Evolutionary conservation across 768 basidiomycete species (phyloP).

Genomic region (Pluteus cervinus): DNA sequence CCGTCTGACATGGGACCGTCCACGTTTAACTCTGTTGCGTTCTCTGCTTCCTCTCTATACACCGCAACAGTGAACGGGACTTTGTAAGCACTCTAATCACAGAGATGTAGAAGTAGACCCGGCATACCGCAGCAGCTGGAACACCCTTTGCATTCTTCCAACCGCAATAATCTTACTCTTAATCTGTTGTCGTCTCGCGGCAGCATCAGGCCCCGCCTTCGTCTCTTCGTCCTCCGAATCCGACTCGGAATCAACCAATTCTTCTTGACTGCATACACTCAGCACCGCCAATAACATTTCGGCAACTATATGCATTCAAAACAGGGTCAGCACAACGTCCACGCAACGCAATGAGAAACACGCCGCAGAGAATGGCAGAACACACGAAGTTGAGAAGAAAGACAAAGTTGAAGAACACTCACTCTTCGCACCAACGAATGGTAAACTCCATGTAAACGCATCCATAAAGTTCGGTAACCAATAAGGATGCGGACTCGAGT

Average conservation of each 20-base stretch:
- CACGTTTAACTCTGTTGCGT: constrained; percentile 56
- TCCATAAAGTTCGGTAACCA: constrained; percentile 98
- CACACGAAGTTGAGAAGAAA: no score
- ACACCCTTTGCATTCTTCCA: constrained; percentile 85
- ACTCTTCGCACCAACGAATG: constrained; percentile 98
- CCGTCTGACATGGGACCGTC: constrained; percentile 19
- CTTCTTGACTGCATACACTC: constrained; percentile 90
- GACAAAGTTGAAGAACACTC: constrained; percentile 19
- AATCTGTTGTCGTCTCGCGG: constrained; percentile 67
- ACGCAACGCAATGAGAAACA: no score
- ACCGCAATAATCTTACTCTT: constrained; percentile 94
- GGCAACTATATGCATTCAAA: constrained; percentile 52
- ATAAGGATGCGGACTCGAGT: constrained; percentile 75
- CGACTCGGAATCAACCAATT: constrained; percentile 67
- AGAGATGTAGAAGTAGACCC: constrained; percentile 4
- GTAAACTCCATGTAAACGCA: constrained; percentile 96
- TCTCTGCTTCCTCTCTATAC: constrained; percentile 72
- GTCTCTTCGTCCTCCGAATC: constrained; percentile 35
- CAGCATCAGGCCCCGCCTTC: constrained; percentile 22
- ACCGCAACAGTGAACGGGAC: not conserved
- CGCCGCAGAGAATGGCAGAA: no score
- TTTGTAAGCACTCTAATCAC: no score
- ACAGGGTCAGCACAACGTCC: no score
- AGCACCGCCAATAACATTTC: constrained; percentile 97
- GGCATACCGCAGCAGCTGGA: constrained; percentile 81